phyloP scores from a whole-genome alignment of 257 asterid genomes.

The Petrea volubilis region DNA sequence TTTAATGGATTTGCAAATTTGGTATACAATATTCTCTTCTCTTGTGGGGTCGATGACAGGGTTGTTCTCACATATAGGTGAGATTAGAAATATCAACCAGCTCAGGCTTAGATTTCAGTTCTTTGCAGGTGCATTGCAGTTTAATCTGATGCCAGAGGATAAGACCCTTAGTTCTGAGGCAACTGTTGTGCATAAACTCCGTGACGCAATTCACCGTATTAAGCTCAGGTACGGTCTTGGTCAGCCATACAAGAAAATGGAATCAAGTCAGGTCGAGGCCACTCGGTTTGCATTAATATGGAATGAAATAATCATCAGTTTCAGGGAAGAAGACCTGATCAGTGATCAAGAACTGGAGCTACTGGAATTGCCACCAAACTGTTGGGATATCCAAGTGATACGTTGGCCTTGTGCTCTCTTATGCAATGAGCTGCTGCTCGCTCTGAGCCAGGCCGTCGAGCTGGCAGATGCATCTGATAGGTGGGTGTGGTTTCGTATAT shows the following conservation, averaged over 20 bases:
- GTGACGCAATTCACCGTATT: conserved; percentile 70
- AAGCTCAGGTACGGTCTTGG: conserved; percentile 94
- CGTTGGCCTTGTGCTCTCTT: conserved; percentile 93
- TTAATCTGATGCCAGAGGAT: conserved; percentile 77
- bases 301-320: conserved; percentile 80
- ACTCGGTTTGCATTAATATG: conserved; percentile 91
- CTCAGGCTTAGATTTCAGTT: conserved; percentile 88
- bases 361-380: conserved; percentile 86
- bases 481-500: conserved; percentile 74
- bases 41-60: conserved; percentile 70
- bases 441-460: conserved; percentile 73
- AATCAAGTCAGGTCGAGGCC: conserved; percentile 88
- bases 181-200: conserved; percentile 62
- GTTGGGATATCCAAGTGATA: conserved; percentile 88
- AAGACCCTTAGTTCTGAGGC: conserved; percentile 36
- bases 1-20: conserved; percentile 80
- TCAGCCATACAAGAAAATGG: conserved; percentile 83
- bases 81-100: conserved; percentile 80
- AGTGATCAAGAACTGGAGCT: conserved; percentile 78
- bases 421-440: conserved; percentile 81
- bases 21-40: conserved; percentile 77
- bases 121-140: conserved; percentile 95
- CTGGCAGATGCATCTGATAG: conserved; percentile 59
- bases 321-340: conserved; percentile 86
- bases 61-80: conserved; percentile 80